Evolutionary conservation across 1,284 basidiomycete species (phyloP), one percentile per base, ranked within the genome.

Genomic region (Apiotrichum gracile): DNA sequence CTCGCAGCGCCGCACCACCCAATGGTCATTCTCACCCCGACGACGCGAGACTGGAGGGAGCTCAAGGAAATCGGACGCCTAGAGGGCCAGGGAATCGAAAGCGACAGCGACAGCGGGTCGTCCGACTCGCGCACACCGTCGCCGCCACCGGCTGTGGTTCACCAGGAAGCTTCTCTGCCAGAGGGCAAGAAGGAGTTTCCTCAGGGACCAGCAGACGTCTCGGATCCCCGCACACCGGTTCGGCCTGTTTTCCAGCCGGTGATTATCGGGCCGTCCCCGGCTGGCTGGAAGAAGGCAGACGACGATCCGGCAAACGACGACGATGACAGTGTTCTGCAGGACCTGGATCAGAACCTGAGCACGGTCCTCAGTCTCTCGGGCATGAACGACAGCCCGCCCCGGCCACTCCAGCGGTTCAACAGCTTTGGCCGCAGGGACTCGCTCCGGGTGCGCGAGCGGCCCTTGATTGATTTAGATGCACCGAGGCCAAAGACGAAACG

Each of bases 11-110:
- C 27, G 9, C 14, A 49, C n/a, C 55, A 54, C 4, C 52, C 62
- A 2, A 66, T 70, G 52, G 72, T 77, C 31, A 69, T 76, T n/a
- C 65, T 77, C 12, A 77, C 75, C 4, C 75, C 75, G 17, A 77
- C 75, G 6, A 77, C 75, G 0, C 70, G 75, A 43, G 74, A 75
- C 51, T 77, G 75, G 75, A 65, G 65, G 13, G 74, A 73, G 34
- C 51, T 75, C 22, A 67, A 67, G 58, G 42, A 60, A 51, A 51
- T 61, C 10, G 49, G 55, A 25, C 54, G 55, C 42, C 47, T 58
- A 26, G 58, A 60, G 38, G 65, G 57, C 19, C 57, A 57, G 13
- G 47, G 47, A 7, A 22, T 48, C 5, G 42, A n/a, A 10, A 49
- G 38, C 41, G 57, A 55, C 43, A 52, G 51, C 39, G 57, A 58